phyloP scores from a whole-genome alignment of 495 filamentous ascomycete species.

The Pyrenopolyporus hunteri region DNA sequence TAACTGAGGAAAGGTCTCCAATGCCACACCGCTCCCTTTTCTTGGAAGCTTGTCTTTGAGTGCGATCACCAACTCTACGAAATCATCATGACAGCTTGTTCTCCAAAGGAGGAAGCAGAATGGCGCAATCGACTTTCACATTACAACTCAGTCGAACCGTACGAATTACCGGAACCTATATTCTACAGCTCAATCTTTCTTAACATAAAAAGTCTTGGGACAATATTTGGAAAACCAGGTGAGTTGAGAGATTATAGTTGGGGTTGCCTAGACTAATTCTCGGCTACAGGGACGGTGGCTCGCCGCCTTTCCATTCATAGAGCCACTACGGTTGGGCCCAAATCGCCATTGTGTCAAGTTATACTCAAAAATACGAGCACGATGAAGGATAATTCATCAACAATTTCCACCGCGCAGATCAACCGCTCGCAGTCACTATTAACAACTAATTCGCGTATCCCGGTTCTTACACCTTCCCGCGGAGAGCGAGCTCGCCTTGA shows the following conservation, averaged over 20 bases:
- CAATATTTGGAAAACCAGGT: conserved; percentile 71
- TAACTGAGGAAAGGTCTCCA: conserved; percentile 66
- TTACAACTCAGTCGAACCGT: conserved; percentile 49
- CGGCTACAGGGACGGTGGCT: conserved; percentile 63
- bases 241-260: not conserved
- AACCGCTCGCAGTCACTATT: conserved; percentile 75
- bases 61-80: conserved; percentile 78
- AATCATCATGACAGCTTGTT: conserved; percentile 87
- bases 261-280: not conserved
- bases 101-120: conserved; percentile 75
- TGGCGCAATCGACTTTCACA: conserved; percentile 68
- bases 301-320: conserved; percentile 83
- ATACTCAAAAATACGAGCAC: conserved; percentile 90
- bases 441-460: conserved; percentile 63
- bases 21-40: conserved; percentile 83
- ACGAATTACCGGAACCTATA: conserved; percentile 52
- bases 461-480: conserved; percentile 70
- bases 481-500: conserved; percentile 81
- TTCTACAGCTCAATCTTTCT: conserved; percentile 67
- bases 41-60: conserved; percentile 94
- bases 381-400: conserved; percentile 58
- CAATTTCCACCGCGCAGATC: conserved; percentile 54
- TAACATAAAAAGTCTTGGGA: conserved; percentile 74
- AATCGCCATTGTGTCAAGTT: conserved; percentile 69
- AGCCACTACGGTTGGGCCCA: conserved; percentile 68